Evolutionary conservation across 2,329 filamentous ascomycete genomes (phyloP), one percentile per base, ranked within the genome.

Genomic region (Fusarium sp.): DNA sequence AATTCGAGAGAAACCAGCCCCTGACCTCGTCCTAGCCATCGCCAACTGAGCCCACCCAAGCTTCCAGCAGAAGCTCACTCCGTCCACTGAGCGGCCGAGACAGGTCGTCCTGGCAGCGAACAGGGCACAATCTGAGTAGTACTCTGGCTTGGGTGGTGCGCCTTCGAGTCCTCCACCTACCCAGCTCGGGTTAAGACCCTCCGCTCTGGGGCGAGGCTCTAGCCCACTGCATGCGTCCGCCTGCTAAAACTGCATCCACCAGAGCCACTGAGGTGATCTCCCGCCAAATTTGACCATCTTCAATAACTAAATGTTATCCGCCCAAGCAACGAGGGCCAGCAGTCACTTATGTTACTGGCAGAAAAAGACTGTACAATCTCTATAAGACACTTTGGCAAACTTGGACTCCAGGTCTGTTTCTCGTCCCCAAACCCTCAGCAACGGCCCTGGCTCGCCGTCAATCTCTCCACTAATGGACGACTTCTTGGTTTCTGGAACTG

Each of bases 201-300:
- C n/a, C n/a, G n/a, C n/a, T n/a, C n/a, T n/a, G n/a, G n/a, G n/a
- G n/a, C n/a, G n/a, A n/a, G n/a, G n/a, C n/a, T n/a, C n/a, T n/a
- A n/a, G n/a, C 33, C 57, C 61, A 63, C 63, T 72, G 71, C 63
- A 61, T 74, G 69, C 70, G 41, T 73, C 65, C 59, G 64, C 44
- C 52, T 68, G 64, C 60, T 61, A 68, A 48, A 69, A 62, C 55
- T 48, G 70, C 57, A 74, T 61, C 72, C 72, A 75, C 72, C 52
- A 70, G 54, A 58, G 65, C 42, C 72, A 75, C 61, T 70, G 72
- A 75, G 72, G 72, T 75, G 72, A 75, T 75, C 72, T 75, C 69
- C 68, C 69, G 69, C 61, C 72, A 75, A 70, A 73, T 73, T 75
- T 66, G 69, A 55, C 39, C 57, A 69, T 63, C 52, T 59, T 48